Conservation (phyloP, 1,139 yeast species). For the Sugiyamaella neomexicana region DNA sequence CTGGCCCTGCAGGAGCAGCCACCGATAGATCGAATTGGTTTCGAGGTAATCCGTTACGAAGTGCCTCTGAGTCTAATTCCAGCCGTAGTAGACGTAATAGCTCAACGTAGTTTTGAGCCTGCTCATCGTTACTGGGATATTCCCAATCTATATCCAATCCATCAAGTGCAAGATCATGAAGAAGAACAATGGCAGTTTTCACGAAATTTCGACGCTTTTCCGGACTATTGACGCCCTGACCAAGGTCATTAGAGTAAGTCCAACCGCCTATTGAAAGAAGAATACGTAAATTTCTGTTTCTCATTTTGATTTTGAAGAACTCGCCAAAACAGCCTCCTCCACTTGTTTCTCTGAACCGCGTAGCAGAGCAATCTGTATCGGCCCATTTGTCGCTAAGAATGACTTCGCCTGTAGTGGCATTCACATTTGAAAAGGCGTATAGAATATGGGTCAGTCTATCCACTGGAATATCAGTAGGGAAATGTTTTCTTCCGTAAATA, state of each 20-base stretch:
- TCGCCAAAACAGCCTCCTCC: constrained; percentile 57
- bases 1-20: constrained; percentile 73
- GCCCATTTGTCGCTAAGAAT: constrained; percentile 66
- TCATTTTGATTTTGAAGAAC: constrained; percentile 51
- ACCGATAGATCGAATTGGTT: constrained; percentile 55
- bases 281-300: constrained; percentile 54
- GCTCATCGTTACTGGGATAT: constrained; percentile 57
- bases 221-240: constrained; percentile 45
- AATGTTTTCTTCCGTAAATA: constrained; percentile 61
- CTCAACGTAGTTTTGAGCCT: constrained; percentile 50
- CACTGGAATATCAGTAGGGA: constrained; percentile 65
- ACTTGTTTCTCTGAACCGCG: constrained; percentile 14
- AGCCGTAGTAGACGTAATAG: constrained; percentile 49
- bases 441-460: constrained; percentile 62
- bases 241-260: constrained; percentile 61
- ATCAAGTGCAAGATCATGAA: constrained; percentile 67
- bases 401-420: constrained; percentile 54
- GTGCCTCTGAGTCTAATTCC: constrained; percentile 46
- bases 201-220: constrained; percentile 51
- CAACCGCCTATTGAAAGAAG: constrained; percentile 88
- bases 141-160: constrained; percentile 98
- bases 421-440: constrained; percentile 72
- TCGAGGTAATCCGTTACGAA: constrained; percentile 27
- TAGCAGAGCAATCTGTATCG: constrained; percentile 46
- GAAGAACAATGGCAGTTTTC: constrained; percentile 48